Conservation (phyloP, 495 filamentous ascomycete genomes). For the Tuber umbilicatum region DNA sequence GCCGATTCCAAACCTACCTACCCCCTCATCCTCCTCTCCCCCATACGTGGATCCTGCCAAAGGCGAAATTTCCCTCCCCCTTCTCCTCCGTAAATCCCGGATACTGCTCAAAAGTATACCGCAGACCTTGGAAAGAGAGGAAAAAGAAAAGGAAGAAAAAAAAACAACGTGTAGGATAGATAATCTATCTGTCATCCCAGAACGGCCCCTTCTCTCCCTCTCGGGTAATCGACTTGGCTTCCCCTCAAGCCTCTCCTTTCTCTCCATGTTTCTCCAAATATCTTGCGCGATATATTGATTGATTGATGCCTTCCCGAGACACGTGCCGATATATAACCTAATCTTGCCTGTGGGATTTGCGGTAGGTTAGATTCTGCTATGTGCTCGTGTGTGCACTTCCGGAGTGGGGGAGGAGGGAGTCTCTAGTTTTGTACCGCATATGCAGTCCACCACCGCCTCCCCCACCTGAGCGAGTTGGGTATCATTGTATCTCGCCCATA, state of each 20-base stretch:
- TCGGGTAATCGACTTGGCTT: neutral
- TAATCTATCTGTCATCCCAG: neutral
- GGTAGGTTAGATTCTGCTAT: neutral
- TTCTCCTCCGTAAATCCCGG: neutral
- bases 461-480: neutral
- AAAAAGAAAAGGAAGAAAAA: neutral
- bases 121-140: neutral
- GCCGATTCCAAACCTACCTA: neutral
- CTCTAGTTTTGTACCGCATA: neutral
- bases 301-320: slow-evolving; percentile 4
- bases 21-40: neutral
- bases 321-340: slow-evolving; percentile 5
- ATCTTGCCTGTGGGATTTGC: neutral
- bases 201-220: neutral
- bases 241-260: neutral
- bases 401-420: neutral
- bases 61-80: neutral
- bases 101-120: neutral
- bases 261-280: neutral
- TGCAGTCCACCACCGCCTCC: neutral
- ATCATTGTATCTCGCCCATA: too few species aligned
- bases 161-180: neutral
- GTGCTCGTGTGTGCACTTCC: neutral
- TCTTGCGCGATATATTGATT: neutral
- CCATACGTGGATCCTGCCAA: slow-evolving; percentile 2